A percentile compares a stretch with the other conserved stretches of the same genome.
Evolutionary conservation across 2,329 filamentous ascomycete genomes (phyloP).

Genomic region (Epichloe scottii): DNA sequence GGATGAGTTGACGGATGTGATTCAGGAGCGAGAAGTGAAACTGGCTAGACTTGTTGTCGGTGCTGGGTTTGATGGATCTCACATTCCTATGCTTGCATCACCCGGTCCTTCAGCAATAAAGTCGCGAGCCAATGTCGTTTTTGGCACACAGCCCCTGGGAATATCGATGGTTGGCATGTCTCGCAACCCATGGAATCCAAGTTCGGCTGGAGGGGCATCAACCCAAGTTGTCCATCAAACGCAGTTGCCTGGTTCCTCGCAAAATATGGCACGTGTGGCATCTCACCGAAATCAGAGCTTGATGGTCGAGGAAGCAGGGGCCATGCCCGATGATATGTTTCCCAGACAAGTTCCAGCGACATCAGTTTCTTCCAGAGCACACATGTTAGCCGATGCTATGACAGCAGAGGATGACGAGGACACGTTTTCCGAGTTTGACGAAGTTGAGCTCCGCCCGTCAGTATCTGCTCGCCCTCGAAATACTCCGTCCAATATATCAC

Average conservation of each 20-base stretch:
- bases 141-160: slow-evolving; percentile 30
- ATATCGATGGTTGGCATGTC: slow-evolving; percentile 20
- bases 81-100: slow-evolving; percentile 20
- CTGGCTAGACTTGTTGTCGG: slow-evolving; percentile 29
- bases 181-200: slow-evolving; percentile 20
- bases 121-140: slow-evolving; percentile 21
- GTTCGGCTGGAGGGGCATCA: slow-evolving; percentile 18
- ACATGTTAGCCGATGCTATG: background rate
- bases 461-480: slow-evolving; percentile 1
- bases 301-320: slow-evolving; percentile 14
- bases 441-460: slow-evolving; percentile 11
- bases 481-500: background rate
- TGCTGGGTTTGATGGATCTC: slow-evolving; percentile 32
- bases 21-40: slow-evolving; percentile 30
- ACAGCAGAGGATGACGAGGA: slow-evolving; percentile 13
- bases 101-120: slow-evolving; percentile 6
- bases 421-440: slow-evolving; percentile 19
- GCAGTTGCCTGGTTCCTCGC: slow-evolving; percentile 25
- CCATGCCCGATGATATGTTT: slow-evolving; percentile 12
- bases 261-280: slow-evolving; percentile 9
- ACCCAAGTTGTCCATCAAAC: slow-evolving; percentile 42
- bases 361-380: slow-evolving; percentile 2
- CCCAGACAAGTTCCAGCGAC: slow-evolving; percentile 11
- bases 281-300: slow-evolving; percentile 10
- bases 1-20: slow-evolving; percentile 32